phyloP scores from a whole-genome alignment of 1,284 basidiomycete species.

The Mycocalia duriaeana region DNA sequence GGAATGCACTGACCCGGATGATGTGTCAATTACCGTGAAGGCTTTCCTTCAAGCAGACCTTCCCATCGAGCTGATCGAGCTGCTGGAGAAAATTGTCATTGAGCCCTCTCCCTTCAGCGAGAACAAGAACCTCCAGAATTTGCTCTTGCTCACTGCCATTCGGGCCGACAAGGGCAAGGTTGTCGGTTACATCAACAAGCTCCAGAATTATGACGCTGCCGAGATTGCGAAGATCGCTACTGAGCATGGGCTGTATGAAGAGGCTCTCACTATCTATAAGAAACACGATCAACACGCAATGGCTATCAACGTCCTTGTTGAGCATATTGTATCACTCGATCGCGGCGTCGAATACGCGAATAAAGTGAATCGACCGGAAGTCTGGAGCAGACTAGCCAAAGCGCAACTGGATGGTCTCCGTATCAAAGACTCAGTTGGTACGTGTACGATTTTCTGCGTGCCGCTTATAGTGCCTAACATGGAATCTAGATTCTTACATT shows the following conservation, averaged over 20 bases:
- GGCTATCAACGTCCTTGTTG: conserved; percentile 97
- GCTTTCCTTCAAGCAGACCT: conserved; percentile 97
- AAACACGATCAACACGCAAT: conserved; percentile 91
- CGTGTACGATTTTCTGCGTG: conserved; percentile 12
- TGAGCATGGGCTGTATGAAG: conserved; percentile 94
- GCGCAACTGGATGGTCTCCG: conserved; percentile 99
- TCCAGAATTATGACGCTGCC: conserved; percentile 90
- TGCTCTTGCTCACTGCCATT: conserved; percentile 93
- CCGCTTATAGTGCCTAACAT: conserved; percentile 1
- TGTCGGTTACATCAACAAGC: conserved; percentile 96
- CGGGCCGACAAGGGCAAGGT: conserved; percentile 99
- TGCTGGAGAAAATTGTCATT: conserved; percentile 98
- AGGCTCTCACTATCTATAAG: conserved; percentile 94
- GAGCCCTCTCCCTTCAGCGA: conserved; percentile 97
- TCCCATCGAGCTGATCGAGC: conserved; percentile 94
- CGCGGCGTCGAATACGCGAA: conserved; percentile 94
- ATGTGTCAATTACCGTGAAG: conserved; percentile 98
- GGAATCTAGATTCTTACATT: conserved; percentile 88
- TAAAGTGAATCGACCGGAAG: conserved; percentile 95
- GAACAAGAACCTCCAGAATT: conserved; percentile 92
- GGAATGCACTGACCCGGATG: conserved; percentile 96
- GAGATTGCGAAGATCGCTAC: conserved; percentile 98
- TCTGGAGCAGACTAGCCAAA: conserved; percentile 97
- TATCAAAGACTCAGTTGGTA: conserved; percentile 96
- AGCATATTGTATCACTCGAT: conserved; percentile 97